Evolutionary conservation across 2,329 filamentous ascomycete genomes (phyloP).

Genomic region (Cordyceps javanica): DNA sequence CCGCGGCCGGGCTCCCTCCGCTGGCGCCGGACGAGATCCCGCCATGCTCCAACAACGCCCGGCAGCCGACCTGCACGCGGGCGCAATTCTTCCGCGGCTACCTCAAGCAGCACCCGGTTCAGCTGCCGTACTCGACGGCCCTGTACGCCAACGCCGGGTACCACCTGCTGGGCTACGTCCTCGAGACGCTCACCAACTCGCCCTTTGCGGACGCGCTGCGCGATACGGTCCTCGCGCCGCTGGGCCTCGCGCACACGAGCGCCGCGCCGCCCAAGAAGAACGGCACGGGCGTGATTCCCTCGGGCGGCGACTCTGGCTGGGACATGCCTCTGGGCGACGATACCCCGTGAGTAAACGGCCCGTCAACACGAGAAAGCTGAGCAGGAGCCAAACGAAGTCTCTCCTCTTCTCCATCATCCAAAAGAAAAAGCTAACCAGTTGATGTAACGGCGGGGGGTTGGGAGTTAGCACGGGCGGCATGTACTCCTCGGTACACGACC

Average conservation of each 20-base stretch:
- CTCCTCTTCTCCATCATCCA: too few relatives aligned
- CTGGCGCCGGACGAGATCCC: constrained; percentile 1
- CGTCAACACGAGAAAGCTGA: too few relatives aligned
- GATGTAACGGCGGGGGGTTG: too few relatives aligned
- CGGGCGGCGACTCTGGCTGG: background rate
- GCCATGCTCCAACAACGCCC: background rate
- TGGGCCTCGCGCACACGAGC: constrained; percentile 5
- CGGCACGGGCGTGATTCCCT: background rate
- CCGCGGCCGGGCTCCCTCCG: background rate
- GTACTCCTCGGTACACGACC: constrained; percentile 13
- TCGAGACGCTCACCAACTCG: constrained; percentile 18
- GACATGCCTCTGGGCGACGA: background rate
- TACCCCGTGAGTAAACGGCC: background rate
- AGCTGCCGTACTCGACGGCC: constrained; percentile 15
- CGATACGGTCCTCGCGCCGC: constrained; percentile 8
- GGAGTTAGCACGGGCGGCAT: background rate
- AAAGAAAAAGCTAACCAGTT: background rate
- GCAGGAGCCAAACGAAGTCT: too few relatives aligned
- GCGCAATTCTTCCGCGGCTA: constrained; percentile 16
- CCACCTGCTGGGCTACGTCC: constrained; percentile 17
- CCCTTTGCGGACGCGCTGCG: constrained; percentile 14
- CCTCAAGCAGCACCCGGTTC: constrained; percentile 15
- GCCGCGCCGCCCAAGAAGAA: background rate
- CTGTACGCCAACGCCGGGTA: constrained; percentile 21
- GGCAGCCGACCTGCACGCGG: background rate